Conservation (phyloP, 1,284 basidiomycete genomes). For the Chalciporus sp. region DNA sequence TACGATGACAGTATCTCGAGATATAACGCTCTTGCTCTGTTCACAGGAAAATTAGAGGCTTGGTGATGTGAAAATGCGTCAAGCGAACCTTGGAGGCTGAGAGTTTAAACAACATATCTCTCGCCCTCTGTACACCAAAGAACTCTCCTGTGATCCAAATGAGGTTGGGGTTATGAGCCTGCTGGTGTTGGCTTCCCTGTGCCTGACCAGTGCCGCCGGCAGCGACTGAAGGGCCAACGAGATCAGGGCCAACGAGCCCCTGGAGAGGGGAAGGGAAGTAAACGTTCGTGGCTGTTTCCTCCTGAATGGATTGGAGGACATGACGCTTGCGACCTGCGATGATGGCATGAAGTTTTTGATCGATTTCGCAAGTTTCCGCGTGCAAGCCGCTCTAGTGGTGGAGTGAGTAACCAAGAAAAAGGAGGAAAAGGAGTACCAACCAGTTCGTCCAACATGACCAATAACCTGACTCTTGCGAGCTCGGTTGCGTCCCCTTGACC, state of each 20-base stretch:
- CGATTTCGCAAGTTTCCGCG: slow-evolving; percentile 90
- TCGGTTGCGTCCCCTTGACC: slow-evolving; percentile 90
- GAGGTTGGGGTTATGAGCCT: slow-evolving; percentile 64
- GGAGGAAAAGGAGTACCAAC: slow-evolving; percentile 48
- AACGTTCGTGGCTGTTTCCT: slow-evolving; percentile 97
- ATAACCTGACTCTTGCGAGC: slow-evolving; percentile 84
- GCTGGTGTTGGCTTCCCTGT: slow-evolving; percentile 25
- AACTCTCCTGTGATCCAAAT: slow-evolving; percentile 99
- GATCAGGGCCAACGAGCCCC: slow-evolving; percentile 76
- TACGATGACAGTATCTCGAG: slow-evolving; percentile 90
- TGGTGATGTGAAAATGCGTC: not conserved
- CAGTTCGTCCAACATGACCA: slow-evolving; percentile 95
- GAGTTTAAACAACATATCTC: slow-evolving; percentile 92
- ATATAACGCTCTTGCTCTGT: slow-evolving; percentile 91
- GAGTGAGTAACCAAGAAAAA: not conserved
- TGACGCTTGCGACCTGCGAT: slow-evolving; percentile 89
- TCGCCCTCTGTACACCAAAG: slow-evolving; percentile 92
- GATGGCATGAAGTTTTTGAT: slow-evolving; percentile 93
- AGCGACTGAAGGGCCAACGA: slow-evolving; percentile 38
- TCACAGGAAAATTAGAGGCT: slow-evolving; percentile 3
- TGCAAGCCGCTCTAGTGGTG: slow-evolving; percentile 78
- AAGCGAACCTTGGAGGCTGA: slow-evolving; percentile 80
- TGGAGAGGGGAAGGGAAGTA: slow-evolving; percentile 92
- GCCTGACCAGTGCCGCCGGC: slow-evolving; percentile 30
- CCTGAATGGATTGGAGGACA: slow-evolving; percentile 90